Evolutionary conservation across 2,329 filamentous ascomycete genomes (phyloP).

Genomic region (Plenodomus biglobosus): DNA sequence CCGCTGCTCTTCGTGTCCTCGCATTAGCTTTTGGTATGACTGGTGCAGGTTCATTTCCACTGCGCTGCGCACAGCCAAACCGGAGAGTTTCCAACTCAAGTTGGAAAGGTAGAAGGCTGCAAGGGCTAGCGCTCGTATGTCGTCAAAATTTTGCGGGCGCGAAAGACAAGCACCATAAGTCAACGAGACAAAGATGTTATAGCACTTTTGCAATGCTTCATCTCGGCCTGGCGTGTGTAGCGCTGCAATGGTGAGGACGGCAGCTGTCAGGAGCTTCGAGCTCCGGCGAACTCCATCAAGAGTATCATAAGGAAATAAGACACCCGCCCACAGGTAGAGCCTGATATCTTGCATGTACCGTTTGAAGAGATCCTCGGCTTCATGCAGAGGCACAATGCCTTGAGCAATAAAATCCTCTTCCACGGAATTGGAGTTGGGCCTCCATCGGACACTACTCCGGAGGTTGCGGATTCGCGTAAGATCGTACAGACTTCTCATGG

Average conservation of each 20-base stretch:
- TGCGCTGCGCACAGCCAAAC: constrained; percentile 44
- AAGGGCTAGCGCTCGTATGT: constrained; percentile 44
- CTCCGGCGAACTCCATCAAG: constrained; percentile 32
- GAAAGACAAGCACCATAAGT: constrained; percentile 40
- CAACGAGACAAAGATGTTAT: constrained; percentile 37
- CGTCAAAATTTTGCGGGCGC: constrained; percentile 42
- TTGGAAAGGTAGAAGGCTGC: constrained; percentile 47
- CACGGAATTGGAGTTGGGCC: constrained; percentile 26
- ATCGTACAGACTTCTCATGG: constrained; percentile 40
- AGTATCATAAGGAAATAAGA: constrained; percentile 34
- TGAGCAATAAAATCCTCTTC: constrained; percentile 39
- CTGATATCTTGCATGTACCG: constrained; percentile 36
- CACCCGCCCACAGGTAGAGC: constrained; percentile 38
- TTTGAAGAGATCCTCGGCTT: constrained; percentile 36
- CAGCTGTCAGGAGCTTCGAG: constrained; percentile 37
- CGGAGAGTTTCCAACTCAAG: constrained; percentile 46
- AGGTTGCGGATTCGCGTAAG: constrained; percentile 39
- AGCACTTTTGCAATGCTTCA: constrained; percentile 35
- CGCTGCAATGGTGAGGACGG: constrained; percentile 34
- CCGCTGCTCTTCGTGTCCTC: constrained; percentile 38
- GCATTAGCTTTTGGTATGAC: constrained; percentile 40
- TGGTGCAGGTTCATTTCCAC: constrained; percentile 47
- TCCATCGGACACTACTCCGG: constrained; percentile 28
- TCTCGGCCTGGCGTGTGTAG: constrained; percentile 33
- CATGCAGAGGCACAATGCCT: constrained; percentile 26